Percentiles rank a stretch among this genome's conserved stretches.
These are phyloP conservation scores for Physocladia obscura DNA, from an alignment of 192 early-diverging fungal genomes.

Conservation along the genomic window DNA sequence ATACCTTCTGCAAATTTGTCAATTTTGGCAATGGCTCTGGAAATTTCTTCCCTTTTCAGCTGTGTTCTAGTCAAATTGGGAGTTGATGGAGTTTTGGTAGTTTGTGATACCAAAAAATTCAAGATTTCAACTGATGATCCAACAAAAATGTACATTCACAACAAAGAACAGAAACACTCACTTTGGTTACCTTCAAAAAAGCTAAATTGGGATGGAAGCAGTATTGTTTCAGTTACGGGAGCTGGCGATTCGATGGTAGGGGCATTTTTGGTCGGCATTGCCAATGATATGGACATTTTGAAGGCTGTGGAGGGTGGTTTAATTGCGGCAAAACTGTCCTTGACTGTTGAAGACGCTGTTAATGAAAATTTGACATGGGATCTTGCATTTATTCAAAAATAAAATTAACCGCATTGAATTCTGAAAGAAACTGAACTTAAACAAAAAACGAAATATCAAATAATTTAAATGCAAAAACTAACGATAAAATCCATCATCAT, in stretches of 20 bases:
- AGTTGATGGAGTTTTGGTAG: slow-evolving; percentile 55
- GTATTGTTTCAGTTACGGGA: slow-evolving; percentile 69
- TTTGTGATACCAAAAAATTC: no score
- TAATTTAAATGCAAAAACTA: no score
- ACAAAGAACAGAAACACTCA: no score
- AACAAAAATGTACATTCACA: slow-evolving; percentile 28
- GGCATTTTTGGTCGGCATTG: slow-evolving; percentile 24
- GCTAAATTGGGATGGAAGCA: neutral
- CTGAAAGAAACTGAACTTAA: no score
- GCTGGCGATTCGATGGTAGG: slow-evolving; percentile 72
- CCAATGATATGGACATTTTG: neutral
- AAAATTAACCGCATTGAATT: no score
- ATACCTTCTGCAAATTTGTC: neutral
- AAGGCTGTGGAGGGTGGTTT: slow-evolving; percentile 13
- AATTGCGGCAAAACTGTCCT: slow-evolving; percentile 18
- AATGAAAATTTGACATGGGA: slow-evolving; percentile 13
- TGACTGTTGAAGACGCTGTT: slow-evolving; percentile 27
- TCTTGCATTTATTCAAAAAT: no score
- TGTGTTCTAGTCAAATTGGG: slow-evolving; percentile 71
- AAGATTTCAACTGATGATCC: neutral
- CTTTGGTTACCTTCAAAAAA: slow-evolving; percentile 29
- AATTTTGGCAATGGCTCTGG: slow-evolving; percentile 16
- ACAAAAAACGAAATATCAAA: no score
- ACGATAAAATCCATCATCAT: slow-evolving; percentile 13
- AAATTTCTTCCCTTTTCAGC: slow-evolving; percentile 53